A percentile compares a stretch with the other conserved stretches of the same genome.
These are phyloP conservation scores for Debaryomyces coudertii DNA, from an alignment of 1,139 yeast genomes.

Conservation along the genomic window DNA sequence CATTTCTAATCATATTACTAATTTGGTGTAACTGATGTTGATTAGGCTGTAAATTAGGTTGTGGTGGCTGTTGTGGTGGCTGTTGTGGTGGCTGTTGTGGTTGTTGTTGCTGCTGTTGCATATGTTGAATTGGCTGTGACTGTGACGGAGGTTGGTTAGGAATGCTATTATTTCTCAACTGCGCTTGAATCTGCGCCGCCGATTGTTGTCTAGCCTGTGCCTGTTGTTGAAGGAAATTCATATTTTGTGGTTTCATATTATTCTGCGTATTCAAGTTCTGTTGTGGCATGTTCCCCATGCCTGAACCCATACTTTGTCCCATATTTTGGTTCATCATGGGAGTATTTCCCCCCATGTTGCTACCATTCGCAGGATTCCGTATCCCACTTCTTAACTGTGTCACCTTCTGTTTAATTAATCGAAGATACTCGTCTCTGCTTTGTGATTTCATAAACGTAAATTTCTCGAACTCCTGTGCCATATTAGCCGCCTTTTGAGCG, in stretches of 20 bases:
- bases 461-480: conserved; percentile 52
- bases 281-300: conserved; percentile 4
- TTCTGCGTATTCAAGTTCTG: conserved; percentile 11
- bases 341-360: conserved; percentile 7
- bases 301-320: conserved; percentile 10
- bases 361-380: conserved; percentile 13
- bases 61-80: conserved; percentile 11
- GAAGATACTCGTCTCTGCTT: conserved; percentile 45
- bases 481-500: conserved; percentile 41
- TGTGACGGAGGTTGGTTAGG: conserved; percentile 12
- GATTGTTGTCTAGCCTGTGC: conserved; percentile 54
- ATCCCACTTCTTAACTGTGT: conserved; percentile 36
- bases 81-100: conserved; percentile 16
- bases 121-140: conserved; percentile 13
- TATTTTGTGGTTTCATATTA: conserved; percentile 16
- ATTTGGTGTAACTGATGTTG: conserved; percentile 41
- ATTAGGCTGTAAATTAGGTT: conserved; percentile 14
- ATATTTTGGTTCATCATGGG: conserved; percentile 12
- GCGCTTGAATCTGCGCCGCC: conserved; percentile 40
- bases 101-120: conserved; percentile 14
- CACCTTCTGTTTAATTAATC: conserved; percentile 44
- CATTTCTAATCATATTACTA: conserved; percentile 44
- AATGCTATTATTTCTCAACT: conserved; percentile 21
- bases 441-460: conserved; percentile 43
- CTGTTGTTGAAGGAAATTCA: conserved; percentile 49